Percentiles rank a stretch among this genome's conserved stretches.
Evolutionary conservation across 1,284 basidiomycete species (phyloP).

Genomic region (Chondrostereum purpureum): DNA sequence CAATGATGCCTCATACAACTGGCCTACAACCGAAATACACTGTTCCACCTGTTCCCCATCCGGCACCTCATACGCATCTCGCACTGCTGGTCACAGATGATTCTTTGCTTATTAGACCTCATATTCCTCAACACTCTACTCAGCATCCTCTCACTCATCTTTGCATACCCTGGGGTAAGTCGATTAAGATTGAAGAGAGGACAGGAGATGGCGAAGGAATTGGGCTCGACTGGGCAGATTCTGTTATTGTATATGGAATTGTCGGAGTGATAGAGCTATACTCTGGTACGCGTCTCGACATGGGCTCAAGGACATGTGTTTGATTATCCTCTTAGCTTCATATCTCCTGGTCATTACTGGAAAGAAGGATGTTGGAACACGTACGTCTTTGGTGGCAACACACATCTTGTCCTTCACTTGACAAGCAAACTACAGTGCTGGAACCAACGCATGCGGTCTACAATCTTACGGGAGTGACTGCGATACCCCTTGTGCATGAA

Average conservation of each 20-base stretch:
- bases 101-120: slow-evolving; percentile 61
- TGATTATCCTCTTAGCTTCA: slow-evolving; percentile 39
- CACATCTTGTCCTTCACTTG: slow-evolving; percentile 13
- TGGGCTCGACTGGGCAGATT: slow-evolving; percentile 43
- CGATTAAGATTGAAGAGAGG: slow-evolving; percentile 48
- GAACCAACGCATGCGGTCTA: slow-evolving; percentile 55
- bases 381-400: slow-evolving; percentile 37
- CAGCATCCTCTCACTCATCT: slow-evolving; percentile 37
- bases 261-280: slow-evolving; percentile 65
- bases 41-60: slow-evolving; percentile 64
- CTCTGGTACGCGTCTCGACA: slow-evolving; percentile 40
- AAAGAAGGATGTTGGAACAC: slow-evolving; percentile 49
- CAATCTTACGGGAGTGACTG: slow-evolving; percentile 55
- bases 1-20: slow-evolving; percentile 17
- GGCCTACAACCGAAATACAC: slow-evolving; percentile 54
- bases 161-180: slow-evolving; percentile 58
- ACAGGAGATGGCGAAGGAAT: slow-evolving; percentile 24
- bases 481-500: slow-evolving; percentile 60
- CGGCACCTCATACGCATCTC: slow-evolving; percentile 63
- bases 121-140: slow-evolving; percentile 27
- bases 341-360: slow-evolving; percentile 65
- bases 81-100: slow-evolving; percentile 47
- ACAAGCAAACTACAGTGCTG: slow-evolving; percentile 41
- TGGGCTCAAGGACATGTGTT: slow-evolving; percentile 8
- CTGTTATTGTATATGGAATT: slow-evolving; percentile 63